These are phyloP conservation scores for Anthracocystis panici-leucophaei DNA, from an alignment of 1,284 basidiomycete species.

Conservation along the genomic window DNA sequence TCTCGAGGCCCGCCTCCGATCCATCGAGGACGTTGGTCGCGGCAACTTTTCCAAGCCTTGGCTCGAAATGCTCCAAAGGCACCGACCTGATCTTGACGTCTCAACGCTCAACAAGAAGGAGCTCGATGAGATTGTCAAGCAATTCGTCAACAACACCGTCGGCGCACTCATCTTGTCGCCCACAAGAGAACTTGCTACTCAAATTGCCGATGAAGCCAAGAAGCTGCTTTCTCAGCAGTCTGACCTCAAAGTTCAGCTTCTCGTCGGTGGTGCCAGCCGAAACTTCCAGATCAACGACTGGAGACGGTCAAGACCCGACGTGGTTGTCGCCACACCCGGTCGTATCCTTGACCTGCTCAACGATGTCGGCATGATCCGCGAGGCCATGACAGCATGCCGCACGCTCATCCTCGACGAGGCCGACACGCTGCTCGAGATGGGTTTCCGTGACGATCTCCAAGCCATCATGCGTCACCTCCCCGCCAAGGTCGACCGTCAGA, in stretches of 20 bases:
- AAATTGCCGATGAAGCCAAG: conserved; percentile 88
- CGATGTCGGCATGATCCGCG: conserved; percentile 52
- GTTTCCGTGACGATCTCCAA: conserved; percentile 90
- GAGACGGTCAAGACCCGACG: conserved; percentile 78
- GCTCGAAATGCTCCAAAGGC: conserved; percentile 54
- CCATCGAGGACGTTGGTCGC: conserved; percentile 54
- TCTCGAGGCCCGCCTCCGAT: conserved; percentile 64
- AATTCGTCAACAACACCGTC: conserved; percentile 70
- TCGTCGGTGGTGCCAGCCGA: conserved; percentile 84
- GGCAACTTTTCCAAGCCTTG: conserved; percentile 49
- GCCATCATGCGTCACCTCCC: conserved; percentile 81
- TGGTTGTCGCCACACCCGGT: conserved; percentile 93
- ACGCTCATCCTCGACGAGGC: conserved; percentile 93
- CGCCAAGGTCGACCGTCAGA: conserved; percentile 79
- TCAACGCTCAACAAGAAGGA: conserved; percentile 52
- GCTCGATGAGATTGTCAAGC: conserved; percentile 32
- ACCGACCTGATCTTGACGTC: conserved; percentile 61
- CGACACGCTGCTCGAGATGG: conserved; percentile 94
- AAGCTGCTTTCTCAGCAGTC: conserved; percentile 77
- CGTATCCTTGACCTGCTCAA: conserved; percentile 84
- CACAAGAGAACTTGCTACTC: conserved; percentile 91
- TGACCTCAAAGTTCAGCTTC: conserved; percentile 74
- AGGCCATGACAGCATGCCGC: conserved; percentile 71
- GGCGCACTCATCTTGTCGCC: conserved; percentile 90
- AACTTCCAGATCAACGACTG: conserved; percentile 78